Conservation (phyloP, 192 early-diverging fungal species). For the Entomortierella chlamydospora region DNA sequence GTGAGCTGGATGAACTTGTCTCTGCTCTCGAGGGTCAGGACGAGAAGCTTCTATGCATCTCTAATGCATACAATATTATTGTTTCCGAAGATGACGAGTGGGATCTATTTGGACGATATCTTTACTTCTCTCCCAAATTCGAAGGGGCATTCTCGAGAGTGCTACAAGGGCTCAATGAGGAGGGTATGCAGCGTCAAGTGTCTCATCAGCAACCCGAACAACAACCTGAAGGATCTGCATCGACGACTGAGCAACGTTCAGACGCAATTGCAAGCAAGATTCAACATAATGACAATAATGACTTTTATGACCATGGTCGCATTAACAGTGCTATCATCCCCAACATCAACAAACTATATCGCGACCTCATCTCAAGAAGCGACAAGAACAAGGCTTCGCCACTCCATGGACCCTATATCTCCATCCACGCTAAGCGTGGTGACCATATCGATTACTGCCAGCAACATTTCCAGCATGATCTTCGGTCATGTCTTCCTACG, state of each 20-base stretch:
- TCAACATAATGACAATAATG: neutral
- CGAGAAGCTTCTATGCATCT: conserved; percentile 26
- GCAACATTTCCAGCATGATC: conserved; percentile 25
- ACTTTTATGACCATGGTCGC: conserved; percentile 1
- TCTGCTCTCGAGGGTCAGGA: neutral
- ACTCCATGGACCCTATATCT: conserved; percentile 11
- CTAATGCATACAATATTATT: conserved; percentile 27
- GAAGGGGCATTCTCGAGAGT: conserved; percentile 3
- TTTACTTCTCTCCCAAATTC: conserved; percentile 25
- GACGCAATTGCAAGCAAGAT: neutral
- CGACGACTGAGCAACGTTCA: neutral
- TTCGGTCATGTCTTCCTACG: conserved; percentile 34
- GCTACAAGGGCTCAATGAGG: neutral
- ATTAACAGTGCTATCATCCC: conserved; percentile 13
- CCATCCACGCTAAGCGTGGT: conserved; percentile 31
- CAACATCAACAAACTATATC: conserved; percentile 1
- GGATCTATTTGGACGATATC: conserved; percentile 26
- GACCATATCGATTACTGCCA: conserved; percentile 42
- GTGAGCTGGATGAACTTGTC: conserved; percentile 16
- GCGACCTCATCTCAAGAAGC: neutral
- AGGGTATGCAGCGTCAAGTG: neutral
- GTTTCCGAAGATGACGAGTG: conserved; percentile 18
- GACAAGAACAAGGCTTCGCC: neutral
- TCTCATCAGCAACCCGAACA: neutral
- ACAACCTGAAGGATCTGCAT: neutral